Base-by-base conservation (phyloP, 139 green algal species). In the Picochlorum sp. region DNA sequence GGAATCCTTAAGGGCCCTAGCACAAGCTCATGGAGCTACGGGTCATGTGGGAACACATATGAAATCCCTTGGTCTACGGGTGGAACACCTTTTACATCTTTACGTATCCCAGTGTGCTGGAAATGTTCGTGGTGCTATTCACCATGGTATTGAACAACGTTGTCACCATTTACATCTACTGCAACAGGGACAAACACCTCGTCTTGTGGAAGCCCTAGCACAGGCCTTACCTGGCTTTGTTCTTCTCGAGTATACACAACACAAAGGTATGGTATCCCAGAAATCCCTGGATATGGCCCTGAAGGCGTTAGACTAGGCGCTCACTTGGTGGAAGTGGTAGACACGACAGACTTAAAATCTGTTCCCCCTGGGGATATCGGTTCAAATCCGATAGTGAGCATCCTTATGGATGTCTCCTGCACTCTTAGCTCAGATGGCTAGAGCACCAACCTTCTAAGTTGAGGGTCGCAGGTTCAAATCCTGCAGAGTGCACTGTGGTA, bases 331-430 rank as follows among this genome's bases (percentile, higher is more conserved):
- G 59, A 74, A 69, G 59, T 63, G 59, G 66, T 69, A 74, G 53
- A 74, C 66, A 74, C 66, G 66, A 54, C 61, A 74, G 66, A 69
- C 59, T 74, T 57, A 74, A 74, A 74, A 74, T 69, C 66, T 74
- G 66, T 59, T 68, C 66, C 59, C 47, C 14, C 30, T 54, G 39
- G 18, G 26, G 59, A 25, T 74, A 74, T 68, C 66, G 66, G 66
- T 74, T 74, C 59, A 57, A 74, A 51, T 74, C 59, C 59, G 59
- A 59, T 69, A 74, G 61, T 68, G 61, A 74, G 44, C 44, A 52
- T 20, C n/a, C n/a, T n/a, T n/a, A 20, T 28, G 1, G 22, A 28
- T 16, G n/a, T 28, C n/a, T 31, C 44, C 14, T 62, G 55, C 55
- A 56, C 33, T 63, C 55, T 63, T 64, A 64, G 57, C 57, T 64